phyloP scores from a whole-genome alignment of 176 grass and related monocot genomes.

The Chloris gayana region DNA sequence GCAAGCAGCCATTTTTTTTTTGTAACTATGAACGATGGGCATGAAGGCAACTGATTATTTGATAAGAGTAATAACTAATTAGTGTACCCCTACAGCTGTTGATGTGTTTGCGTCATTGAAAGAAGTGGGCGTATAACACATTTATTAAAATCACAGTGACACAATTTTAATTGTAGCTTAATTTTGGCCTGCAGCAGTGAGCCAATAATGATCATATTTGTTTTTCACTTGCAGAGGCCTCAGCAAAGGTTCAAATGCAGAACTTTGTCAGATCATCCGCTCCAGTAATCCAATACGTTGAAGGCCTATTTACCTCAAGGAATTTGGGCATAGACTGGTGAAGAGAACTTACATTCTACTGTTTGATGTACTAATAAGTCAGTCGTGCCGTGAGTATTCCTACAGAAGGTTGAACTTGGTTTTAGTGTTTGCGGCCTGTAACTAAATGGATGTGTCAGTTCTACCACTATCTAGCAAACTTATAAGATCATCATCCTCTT shows the following conservation, averaged over 20 bases:
- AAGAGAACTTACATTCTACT: constrained; percentile 10
- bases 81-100: background rate
- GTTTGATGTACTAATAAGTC: constrained; percentile 26
- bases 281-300: constrained; percentile 70
- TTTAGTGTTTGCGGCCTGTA: constrained; percentile 2
- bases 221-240: constrained; percentile 53
- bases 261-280: constrained; percentile 69
- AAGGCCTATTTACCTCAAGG: constrained; percentile 73
- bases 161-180: background rate
- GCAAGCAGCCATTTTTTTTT: background rate
- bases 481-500: background rate
- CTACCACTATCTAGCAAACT: background rate
- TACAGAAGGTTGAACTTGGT: constrained; percentile 5
- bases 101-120: constrained; percentile 5
- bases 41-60: too few relatives aligned
- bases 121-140: background rate
- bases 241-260: constrained; percentile 74
- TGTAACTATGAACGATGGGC: too few relatives aligned
- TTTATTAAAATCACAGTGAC: background rate
- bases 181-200: background rate
- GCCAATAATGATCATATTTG: too few relatives aligned
- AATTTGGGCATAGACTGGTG: constrained; percentile 81
- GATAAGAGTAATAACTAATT: background rate
- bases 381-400: constrained; percentile 14
- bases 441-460: constrained; percentile 1